Conservation (phyloP, 1,139 yeast genomes). For the Debaryomyces sp. region DNA sequence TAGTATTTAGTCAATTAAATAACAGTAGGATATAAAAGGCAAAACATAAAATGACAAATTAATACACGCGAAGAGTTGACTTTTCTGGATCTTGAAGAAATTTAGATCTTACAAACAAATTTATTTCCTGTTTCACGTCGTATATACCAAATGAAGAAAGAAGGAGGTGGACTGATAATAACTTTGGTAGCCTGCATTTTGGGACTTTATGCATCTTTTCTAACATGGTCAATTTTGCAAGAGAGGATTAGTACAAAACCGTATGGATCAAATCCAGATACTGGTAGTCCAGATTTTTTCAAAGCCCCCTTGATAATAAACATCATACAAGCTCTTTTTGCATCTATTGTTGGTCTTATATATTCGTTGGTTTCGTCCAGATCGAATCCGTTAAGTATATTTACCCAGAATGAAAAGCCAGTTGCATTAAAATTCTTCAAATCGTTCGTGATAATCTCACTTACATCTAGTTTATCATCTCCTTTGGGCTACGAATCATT, state of each 20-base stretch:
- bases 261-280: constrained; percentile 49
- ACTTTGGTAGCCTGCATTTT: constrained; percentile 56
- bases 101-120: neutral
- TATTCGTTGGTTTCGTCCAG: constrained; percentile 50
- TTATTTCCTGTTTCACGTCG: neutral
- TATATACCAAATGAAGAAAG: neutral
- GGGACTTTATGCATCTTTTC: constrained; percentile 83
- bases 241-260: constrained; percentile 83
- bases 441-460: constrained; percentile 63
- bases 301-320: constrained; percentile 79
- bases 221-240: constrained; percentile 90
- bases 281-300: constrained; percentile 54
- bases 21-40: neutral
- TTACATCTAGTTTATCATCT: constrained; percentile 78
- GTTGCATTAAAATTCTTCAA: constrained; percentile 28
- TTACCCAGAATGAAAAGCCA: constrained; percentile 26
- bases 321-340: constrained; percentile 71
- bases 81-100: neutral
- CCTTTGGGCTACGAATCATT: constrained; percentile 80
- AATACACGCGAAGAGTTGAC: neutral
- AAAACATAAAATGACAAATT: neutral
- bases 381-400: constrained; percentile 32
- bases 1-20: neutral
- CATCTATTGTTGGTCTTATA: constrained; percentile 64
- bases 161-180: constrained; percentile 12